Evolutionary conservation across 768 basidiomycete genomes (phyloP).

Genomic region (Tricholoma saponaceum): DNA sequence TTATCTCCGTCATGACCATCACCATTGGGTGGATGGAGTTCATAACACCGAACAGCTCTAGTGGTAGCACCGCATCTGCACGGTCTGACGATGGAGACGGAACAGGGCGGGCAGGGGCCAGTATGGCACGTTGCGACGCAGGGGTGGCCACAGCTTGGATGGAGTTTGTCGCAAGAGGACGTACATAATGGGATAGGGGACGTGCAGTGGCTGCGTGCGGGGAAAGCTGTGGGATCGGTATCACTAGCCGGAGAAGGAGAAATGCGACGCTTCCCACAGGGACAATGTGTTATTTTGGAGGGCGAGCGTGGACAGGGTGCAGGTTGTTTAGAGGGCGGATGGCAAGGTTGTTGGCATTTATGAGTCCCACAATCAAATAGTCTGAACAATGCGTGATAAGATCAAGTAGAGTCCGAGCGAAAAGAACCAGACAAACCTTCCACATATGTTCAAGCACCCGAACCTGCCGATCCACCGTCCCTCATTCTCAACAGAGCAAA

Average conservation of each 20-base stretch:
- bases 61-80: conserved; percentile 85
- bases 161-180: conserved; percentile 60
- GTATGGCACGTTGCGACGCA: conserved; percentile 72
- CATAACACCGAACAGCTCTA: conserved; percentile 50
- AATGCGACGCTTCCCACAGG: conserved; percentile 71
- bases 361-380: conserved; percentile 78
- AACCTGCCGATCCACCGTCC: conserved; percentile 61
- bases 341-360: conserved; percentile 69
- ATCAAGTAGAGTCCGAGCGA: conserved; percentile 2
- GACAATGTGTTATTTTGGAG: conserved; percentile 62
- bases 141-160: conserved; percentile 65
- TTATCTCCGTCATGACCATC: conserved; percentile 1
- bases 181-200: conserved; percentile 81
- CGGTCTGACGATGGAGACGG: conserved; percentile 60
- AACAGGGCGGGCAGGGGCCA: conserved; percentile 80
- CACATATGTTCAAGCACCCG: conserved; percentile 57
- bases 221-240: conserved; percentile 30
- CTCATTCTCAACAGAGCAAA: conserved; percentile 38
- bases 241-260: conserved; percentile 29
- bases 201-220: conserved; percentile 51
- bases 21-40: conserved; percentile 31
- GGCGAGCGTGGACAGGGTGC: conserved; percentile 75
- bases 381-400: conserved; percentile 26
- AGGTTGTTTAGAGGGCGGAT: conserved; percentile 59
- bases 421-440: conserved; percentile 34